A percentile compares a stretch with the other conserved stretches of the same genome.
Conservation (phyloP, 352 stramenopile species). For the Globisporangium paddicum region DNA sequence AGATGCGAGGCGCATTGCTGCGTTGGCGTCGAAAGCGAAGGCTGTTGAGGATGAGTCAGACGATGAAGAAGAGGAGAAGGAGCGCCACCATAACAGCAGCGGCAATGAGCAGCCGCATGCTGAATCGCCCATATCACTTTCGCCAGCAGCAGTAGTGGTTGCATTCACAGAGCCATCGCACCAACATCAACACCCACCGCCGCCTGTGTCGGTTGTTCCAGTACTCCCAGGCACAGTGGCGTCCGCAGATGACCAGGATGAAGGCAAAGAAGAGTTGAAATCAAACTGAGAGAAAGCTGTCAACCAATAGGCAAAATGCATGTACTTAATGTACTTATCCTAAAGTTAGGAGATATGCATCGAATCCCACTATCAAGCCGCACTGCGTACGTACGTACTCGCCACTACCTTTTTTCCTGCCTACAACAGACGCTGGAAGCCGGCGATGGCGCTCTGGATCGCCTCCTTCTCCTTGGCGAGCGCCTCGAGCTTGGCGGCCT, state of each 20-base stretch:
- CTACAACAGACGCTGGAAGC: constrained; percentile 78
- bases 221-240: constrained; percentile 22
- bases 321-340: constrained; percentile 3
- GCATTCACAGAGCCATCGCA: not conserved
- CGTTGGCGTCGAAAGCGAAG: no score
- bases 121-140: not conserved
- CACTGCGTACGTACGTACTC: not conserved
- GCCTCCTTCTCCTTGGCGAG: constrained; percentile 78
- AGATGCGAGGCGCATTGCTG: not conserved
- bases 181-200: not conserved
- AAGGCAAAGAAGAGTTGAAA: not conserved
- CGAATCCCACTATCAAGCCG: not conserved
- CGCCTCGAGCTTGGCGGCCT: constrained; percentile 73
- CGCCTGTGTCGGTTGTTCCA: not conserved
- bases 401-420: not conserved
- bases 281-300: constrained; percentile 7
- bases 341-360: not conserved
- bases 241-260: constrained; percentile 7
- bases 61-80: not conserved
- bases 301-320: constrained; percentile 1
- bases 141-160: not conserved
- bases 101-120: not conserved
- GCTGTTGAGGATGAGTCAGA: not conserved
- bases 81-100: not conserved
- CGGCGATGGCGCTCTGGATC: constrained; percentile 69